Evolutionary conservation across 2,329 filamentous ascomycete genomes (phyloP), one percentile per base, ranked within the genome.

Genomic region (Aspergillus persii): DNA sequence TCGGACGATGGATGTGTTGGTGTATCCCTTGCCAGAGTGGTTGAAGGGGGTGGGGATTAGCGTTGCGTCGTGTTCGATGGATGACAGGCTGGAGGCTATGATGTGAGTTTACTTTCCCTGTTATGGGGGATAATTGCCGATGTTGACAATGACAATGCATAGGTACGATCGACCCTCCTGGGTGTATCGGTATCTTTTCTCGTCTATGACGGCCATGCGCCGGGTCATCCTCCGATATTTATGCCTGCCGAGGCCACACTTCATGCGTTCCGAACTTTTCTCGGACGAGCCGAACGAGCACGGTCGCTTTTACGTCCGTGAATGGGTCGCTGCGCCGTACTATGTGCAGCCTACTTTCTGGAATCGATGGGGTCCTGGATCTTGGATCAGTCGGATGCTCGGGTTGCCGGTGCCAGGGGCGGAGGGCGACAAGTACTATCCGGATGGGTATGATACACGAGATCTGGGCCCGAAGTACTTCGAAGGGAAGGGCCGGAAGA

Each of bases 51-150:
- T 83, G 1, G 83, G 77, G 0, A 70, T 77, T 7, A 77, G 84
- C 39, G 73, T 83, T 26, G 76, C 87, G 7, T 78, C 80, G 30
- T 82, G 84, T 3, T 67, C 90, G 46, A 84, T 92, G 82, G 86
- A 86, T 11, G 83, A 86, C 29, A 79, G 84, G 8, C 74, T 90
- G 50, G 79, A 80, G 48, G 85, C 88, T 0, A 91, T 92, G 80
- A 78, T 84, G 85, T 88, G 73, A 71, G 80, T 12, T n/a, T n/a
- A 8, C 11, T 55, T 33, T 9, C 18, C 7, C 18, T 23, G 18
- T 23, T 23, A 23, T 23, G 18, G 18, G 18, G 2, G 18, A 23
- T 23, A 23, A 23, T 23, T 23, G 18, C 18, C 18, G 18, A 23
- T 2, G 18, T 23, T 23, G 18, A 23, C 18, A 23, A 23, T 23